Evolutionary conservation across 768 basidiomycete genomes (phyloP).

Genomic region (Gelatoporia subvermispora): DNA sequence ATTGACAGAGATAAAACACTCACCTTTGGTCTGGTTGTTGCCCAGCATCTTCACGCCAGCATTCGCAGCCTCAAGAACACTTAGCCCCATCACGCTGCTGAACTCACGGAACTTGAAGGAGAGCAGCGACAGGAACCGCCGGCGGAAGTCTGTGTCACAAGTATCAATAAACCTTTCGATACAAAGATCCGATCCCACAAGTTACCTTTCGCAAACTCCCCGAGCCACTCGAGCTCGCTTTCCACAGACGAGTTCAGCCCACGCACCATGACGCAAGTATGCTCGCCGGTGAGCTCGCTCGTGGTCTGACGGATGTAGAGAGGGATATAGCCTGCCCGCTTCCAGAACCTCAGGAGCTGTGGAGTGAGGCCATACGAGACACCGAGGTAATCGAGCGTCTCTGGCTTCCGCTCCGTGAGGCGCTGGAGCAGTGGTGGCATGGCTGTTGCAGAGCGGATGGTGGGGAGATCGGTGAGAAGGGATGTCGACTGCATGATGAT

Average conservation of each 20-base stretch:
- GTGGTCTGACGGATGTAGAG: conserved; percentile 90
- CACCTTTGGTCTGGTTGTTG: conserved; percentile 34
- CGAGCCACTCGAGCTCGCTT: conserved; percentile 73
- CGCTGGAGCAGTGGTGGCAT: conserved; percentile 95
- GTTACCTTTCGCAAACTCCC: conserved; percentile 82
- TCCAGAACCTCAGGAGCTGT: conserved; percentile 91
- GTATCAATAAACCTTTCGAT: neutral
- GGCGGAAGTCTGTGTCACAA: conserved; percentile 70
- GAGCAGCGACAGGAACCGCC: conserved; percentile 81
- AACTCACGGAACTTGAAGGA: conserved; percentile 97
- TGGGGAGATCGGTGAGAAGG: conserved; percentile 76
- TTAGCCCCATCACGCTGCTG: conserved; percentile 79
- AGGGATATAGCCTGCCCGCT: conserved; percentile 85
- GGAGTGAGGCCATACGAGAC: conserved; percentile 94
- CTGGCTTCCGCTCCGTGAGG: conserved; percentile 85
- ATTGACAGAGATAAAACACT: conserved; percentile 1
- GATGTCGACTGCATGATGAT: conserved; percentile 34
- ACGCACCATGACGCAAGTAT: conserved; percentile 93
- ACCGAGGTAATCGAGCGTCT: conserved; percentile 88
- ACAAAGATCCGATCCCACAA: neutral
- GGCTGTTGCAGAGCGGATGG: conserved; percentile 61
- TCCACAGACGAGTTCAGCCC: conserved; percentile 67
- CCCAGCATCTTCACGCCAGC: conserved; percentile 47
- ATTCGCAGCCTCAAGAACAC: conserved; percentile 83
- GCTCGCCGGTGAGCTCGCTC: conserved; percentile 94